A percentile compares a stretch with the other conserved stretches of the same genome.
Conservation (phyloP, 495 filamentous ascomycete species). For the Elaphomyces granulatus region DNA sequence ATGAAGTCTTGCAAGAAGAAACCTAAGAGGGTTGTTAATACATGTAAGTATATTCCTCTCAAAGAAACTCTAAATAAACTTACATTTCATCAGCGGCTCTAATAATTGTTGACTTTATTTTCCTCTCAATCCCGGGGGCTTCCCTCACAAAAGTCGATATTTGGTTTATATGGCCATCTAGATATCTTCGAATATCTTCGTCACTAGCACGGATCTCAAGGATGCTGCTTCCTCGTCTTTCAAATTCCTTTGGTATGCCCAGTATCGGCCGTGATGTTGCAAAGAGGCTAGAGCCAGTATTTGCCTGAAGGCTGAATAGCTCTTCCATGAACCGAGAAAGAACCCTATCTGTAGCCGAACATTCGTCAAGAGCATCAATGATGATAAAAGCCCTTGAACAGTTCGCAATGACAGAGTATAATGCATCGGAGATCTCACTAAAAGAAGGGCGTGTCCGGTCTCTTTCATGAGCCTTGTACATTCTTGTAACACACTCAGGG, state of each 20-base stretch:
- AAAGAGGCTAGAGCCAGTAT: conserved; percentile 12
- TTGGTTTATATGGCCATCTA: conserved; percentile 15
- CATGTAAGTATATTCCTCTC: too few relatives aligned
- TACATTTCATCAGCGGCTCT: conserved; percentile 15
- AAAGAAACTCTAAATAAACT: not conserved
- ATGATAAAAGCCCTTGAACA: conserved; percentile 24
- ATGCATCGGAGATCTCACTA: conserved; percentile 9
- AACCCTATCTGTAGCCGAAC: conserved; percentile 14
- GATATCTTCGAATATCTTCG: conserved; percentile 21
- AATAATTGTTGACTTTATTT: conserved; percentile 12
- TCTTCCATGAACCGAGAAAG: conserved; percentile 13
- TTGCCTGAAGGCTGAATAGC: conserved; percentile 18
- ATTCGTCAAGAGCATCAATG: conserved; percentile 36
- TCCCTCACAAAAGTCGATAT: conserved; percentile 12
- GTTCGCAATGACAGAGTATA: conserved; percentile 8
- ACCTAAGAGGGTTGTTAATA: conserved; percentile 16
- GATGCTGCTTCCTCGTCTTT: conserved; percentile 5
- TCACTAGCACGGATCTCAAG: conserved; percentile 18
- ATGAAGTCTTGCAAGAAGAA: conserved; percentile 19
- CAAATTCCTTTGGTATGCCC: conserved; percentile 15
- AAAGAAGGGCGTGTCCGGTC: conserved; percentile 13
- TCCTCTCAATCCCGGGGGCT: conserved; percentile 8
- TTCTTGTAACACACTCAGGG: conserved; percentile 10
- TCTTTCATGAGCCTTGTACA: conserved; percentile 8
- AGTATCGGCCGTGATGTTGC: conserved; percentile 19